Base-by-base conservation (phyloP, 2,329 filamentous ascomycete genomes). In the Cercospora sp. region DNA sequence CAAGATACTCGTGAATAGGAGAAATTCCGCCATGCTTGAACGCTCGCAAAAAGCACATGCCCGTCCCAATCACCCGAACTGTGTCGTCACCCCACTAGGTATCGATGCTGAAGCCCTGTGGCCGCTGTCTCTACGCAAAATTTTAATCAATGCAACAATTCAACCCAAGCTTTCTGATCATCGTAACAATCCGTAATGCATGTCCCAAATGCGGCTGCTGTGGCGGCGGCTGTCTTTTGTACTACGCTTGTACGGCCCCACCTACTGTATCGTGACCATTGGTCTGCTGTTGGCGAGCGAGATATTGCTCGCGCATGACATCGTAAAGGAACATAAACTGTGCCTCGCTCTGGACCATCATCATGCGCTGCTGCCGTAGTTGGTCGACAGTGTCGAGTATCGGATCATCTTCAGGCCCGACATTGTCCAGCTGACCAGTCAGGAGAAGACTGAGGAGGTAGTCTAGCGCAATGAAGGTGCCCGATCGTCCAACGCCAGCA, bases 401-500 rank as follows among this genome's bases (percentile, higher is more conserved):
- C 2, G 90, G 86, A 75, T 97, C 94, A 28, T 80, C 76, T 58
- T 84, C 81, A 10, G 84, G 80, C 8, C 81, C 72, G 8, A 76
- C 21, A 66, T 77, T 74, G 55, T 85, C 85, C 61, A 97, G 81
- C 24, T 89, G 85, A 61, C 93, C 94, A 5, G 89, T 86, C 28
- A 92, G 89, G 9, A 98, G 85, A 79, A 97, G 93, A 40, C 89
- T 86, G 71, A 97, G 85, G 28, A 99, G 87, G 79, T 96, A 93
- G 80, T 98, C 95, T n/a, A 99, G 86, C 1, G 93, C 91, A 75
- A 99, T 97, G 77, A 98, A 99, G 0, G 95, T 98, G 37, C 95
- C 95, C 7, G 92, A 97, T 65, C 95, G 89, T 12, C 95, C 95
- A 13, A 99, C 94, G 45, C 95, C 95, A 7, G 95, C 95, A 77